phyloP scores from a whole-genome alignment of 1,284 basidiomycete genomes.

The Sporisorium iseilematis-ciliati region DNA sequence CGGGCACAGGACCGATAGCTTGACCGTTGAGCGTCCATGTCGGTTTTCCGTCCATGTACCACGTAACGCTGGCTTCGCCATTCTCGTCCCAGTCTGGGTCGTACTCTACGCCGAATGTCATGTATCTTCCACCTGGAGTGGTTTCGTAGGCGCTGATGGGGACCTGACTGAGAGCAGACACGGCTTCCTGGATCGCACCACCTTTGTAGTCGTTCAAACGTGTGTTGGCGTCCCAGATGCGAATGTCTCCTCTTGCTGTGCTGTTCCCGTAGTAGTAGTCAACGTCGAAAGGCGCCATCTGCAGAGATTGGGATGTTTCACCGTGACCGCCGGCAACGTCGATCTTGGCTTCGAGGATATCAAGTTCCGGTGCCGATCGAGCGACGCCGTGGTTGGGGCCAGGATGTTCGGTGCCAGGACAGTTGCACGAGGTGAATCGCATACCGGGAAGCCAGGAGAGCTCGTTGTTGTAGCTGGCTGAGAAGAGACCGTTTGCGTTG shows the following conservation, averaged over 20 bases:
- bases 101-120: conserved; percentile 68
- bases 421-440: conserved; percentile 65
- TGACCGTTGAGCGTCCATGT: conserved; percentile 62
- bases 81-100: conserved; percentile 62
- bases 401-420: conserved; percentile 62
- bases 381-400: conserved; percentile 62
- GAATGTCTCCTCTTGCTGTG: conserved; percentile 30
- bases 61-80: conserved; percentile 60
- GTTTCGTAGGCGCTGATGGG: conserved; percentile 59
- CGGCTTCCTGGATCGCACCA: conserved; percentile 65
- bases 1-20: conserved; percentile 46
- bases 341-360: conserved; percentile 72
- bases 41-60: conserved; percentile 65
- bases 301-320: conserved; percentile 65
- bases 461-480: conserved; percentile 39
- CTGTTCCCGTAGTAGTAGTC: conserved; percentile 62
- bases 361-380: conserved; percentile 68
- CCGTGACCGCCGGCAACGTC: conserved; percentile 70
- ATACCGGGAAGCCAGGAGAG: conserved; percentile 64
- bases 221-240: conserved; percentile 57
- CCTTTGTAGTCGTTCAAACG: conserved; percentile 66
- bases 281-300: conserved; percentile 68
- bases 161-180: conserved; percentile 61
- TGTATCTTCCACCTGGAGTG: conserved; percentile 34
- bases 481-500: conserved; percentile 43